Percentiles rank a stretch among this genome's conserved stretches.
phyloP scores from a whole-genome alignment of 148 eudicot species.

The Gaultheria prostrata region DNA sequence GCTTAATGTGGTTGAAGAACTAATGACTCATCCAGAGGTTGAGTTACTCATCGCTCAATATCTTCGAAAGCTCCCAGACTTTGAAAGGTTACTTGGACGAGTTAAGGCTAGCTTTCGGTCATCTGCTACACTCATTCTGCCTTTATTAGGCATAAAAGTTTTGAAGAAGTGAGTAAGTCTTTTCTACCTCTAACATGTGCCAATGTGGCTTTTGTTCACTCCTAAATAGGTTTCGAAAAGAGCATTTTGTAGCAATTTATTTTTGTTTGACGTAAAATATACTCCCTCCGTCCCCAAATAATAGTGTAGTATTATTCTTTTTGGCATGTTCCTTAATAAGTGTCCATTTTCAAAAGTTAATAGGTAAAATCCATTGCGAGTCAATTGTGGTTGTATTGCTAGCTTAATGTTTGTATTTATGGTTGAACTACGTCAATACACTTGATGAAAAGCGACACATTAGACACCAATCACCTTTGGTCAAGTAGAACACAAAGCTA shows the following conservation, averaged over 20 bases:
- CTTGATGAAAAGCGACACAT: background rate
- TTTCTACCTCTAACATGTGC: too few relatives aligned
- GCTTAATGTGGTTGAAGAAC: slow-evolving; percentile 73
- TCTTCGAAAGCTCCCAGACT: slow-evolving; percentile 85
- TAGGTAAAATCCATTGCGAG: too few relatives aligned
- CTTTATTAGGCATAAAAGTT: slow-evolving; percentile 73
- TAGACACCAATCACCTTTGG: background rate
- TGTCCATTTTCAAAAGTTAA: too few relatives aligned
- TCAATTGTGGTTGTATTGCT: too few relatives aligned
- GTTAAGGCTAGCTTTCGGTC: slow-evolving; percentile 72
- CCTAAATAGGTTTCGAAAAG: background rate
- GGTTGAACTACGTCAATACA: too few relatives aligned
- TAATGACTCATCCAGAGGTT: slow-evolving; percentile 52
- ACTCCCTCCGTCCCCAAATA: too few relatives aligned
- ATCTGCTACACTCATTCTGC: slow-evolving; percentile 62
- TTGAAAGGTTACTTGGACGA: slow-evolving; percentile 90
- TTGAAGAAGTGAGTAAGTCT: slow-evolving; percentile 82
- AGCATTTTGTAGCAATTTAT: background rate
- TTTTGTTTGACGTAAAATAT: background rate
- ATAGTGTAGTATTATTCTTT: too few relatives aligned
- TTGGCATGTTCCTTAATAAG: too few relatives aligned
- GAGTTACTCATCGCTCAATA: slow-evolving; percentile 53
- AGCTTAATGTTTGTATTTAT: too few relatives aligned
- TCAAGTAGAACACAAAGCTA: background rate
- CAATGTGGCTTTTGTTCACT: too few relatives aligned